phyloP scores from a whole-genome alignment of 2,329 filamentous ascomycete species.

The Colletotrichum camelliae region DNA sequence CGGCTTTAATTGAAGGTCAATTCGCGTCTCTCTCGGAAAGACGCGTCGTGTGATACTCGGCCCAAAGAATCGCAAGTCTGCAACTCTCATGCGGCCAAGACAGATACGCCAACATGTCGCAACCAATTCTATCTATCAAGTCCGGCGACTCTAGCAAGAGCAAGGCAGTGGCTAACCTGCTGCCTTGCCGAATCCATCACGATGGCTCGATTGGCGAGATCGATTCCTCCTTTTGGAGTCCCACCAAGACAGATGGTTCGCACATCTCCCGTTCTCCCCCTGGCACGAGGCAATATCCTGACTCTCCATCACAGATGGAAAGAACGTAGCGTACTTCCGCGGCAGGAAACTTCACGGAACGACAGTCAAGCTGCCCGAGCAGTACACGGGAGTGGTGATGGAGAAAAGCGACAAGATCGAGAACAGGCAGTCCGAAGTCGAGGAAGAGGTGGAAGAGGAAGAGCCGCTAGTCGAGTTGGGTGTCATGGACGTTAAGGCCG shows the following conservation, averaged over 20 bases:
- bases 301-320: slow-evolving; percentile 46
- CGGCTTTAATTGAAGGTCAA: background rate
- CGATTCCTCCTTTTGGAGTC: slow-evolving; percentile 71
- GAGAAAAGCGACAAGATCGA: slow-evolving; percentile 45
- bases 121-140: slow-evolving; percentile 47
- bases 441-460: slow-evolving; percentile 49
- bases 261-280: background rate
- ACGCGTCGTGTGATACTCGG: slow-evolving; percentile 2
- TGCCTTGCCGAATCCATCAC: slow-evolving; percentile 83
- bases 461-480: slow-evolving; percentile 47
- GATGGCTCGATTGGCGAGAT: slow-evolving; percentile 72
- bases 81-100: background rate
- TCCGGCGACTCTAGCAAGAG: slow-evolving; percentile 22
- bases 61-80: background rate
- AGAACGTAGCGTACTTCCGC: slow-evolving; percentile 71
- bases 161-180: slow-evolving; percentile 68
- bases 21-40: background rate
- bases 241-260: slow-evolving; percentile 53
- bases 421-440: slow-evolving; percentile 34
- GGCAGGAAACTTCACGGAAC: slow-evolving; percentile 80
- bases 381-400: slow-evolving; percentile 71
- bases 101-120: slow-evolving; percentile 37
- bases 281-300: background rate
- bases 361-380: slow-evolving; percentile 68
- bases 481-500: slow-evolving; percentile 65